Evolutionary conservation across 2,329 filamentous ascomycete genomes (phyloP), one percentile per base, ranked within the genome.

Genomic region (Xylariaceae sp.): DNA sequence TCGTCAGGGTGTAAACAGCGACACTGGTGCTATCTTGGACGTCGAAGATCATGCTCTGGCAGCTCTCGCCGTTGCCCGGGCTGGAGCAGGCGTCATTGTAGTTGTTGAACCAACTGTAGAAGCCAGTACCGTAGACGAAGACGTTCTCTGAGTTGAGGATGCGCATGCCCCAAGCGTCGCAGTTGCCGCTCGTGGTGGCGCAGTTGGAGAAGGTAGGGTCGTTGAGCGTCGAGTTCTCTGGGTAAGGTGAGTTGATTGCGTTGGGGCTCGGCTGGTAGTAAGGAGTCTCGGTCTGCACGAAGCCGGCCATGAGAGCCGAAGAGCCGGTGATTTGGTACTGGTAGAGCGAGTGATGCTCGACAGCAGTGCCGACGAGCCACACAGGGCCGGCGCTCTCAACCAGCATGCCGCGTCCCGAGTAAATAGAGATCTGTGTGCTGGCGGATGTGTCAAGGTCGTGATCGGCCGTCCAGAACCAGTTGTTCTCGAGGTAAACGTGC

Each of bases 61-160:
- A 79, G 35, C 65, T 64, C 22, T 67, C 64, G 4, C 59, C 67
- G 11, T 66, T 68, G 2, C 59, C 59, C 42, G 69, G 60, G 25
- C 65, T 64, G 34, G 70, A 73, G 58, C 75, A 79, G 0, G 62
- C 54, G 8, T 71, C 72, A 42, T 67, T 72, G 65, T 85, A 85
- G 63, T 84, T 79, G 60, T 77, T 72, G 61, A 85, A 86, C 70
- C 85, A 86, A 2, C 74, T 79, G 65, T 88, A 88, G 12, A 86
- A 61, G 57, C 84, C 85, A 1, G 77, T 77, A 10, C 83, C 83
- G 55, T 86, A 85, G 17, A 80, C 64, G 16, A 76, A 66, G 11
- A 87, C 66, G 56, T 78, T 72, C 39, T 66, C 68, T 32, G 76
- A 79, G 49, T 75, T 69, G 35, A 83, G 56, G 22, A 88, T 72